Percentiles rank a stretch among this genome's conserved stretches.
Evolutionary conservation across 2,329 filamentous ascomycete species (phyloP).

Genomic region (Dichotomopilus funicola): DNA sequence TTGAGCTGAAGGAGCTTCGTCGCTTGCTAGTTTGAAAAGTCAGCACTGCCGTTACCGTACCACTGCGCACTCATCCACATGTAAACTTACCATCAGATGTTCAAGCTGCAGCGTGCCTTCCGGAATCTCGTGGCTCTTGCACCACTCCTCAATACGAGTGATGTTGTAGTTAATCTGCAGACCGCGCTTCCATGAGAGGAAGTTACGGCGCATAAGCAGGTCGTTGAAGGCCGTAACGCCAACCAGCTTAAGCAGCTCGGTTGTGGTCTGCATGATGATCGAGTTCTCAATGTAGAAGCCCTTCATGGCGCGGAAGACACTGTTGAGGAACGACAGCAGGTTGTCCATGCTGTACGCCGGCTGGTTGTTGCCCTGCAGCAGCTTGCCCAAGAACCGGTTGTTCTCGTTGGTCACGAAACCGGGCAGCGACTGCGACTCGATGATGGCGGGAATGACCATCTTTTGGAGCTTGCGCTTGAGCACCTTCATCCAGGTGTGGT

Average conservation of each 20-base stretch:
- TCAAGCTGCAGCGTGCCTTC: conserved; percentile 95
- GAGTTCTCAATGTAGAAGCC: conserved; percentile 94
- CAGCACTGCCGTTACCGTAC: conserved; percentile 18
- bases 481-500: conserved; percentile 99
- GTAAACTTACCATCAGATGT: conserved; percentile 75
- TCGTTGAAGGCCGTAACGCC: conserved; percentile 99
- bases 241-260: conserved; percentile 84
- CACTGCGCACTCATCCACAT: background rate
- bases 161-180: conserved; percentile 99
- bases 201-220: conserved; percentile 93
- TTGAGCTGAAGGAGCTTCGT: conserved; percentile 97
- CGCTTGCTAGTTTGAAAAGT: conserved; percentile 60
- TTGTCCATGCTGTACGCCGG: conserved; percentile 99
- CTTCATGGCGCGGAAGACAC: conserved; percentile 98
- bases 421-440: conserved; percentile 95
- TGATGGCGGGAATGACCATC: conserved; percentile 99
- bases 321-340: conserved; percentile 88
- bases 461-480: conserved; percentile 98
- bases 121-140: conserved; percentile 99
- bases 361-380: conserved; percentile 80
- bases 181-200: conserved; percentile 98
- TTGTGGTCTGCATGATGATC: conserved; percentile 93
- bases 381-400: conserved; percentile 95
- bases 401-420: conserved; percentile 98
- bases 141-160: conserved; percentile 98